Evolutionary conservation across 441 rosid species (phyloP).

Genomic region (Populus hybrid): DNA sequence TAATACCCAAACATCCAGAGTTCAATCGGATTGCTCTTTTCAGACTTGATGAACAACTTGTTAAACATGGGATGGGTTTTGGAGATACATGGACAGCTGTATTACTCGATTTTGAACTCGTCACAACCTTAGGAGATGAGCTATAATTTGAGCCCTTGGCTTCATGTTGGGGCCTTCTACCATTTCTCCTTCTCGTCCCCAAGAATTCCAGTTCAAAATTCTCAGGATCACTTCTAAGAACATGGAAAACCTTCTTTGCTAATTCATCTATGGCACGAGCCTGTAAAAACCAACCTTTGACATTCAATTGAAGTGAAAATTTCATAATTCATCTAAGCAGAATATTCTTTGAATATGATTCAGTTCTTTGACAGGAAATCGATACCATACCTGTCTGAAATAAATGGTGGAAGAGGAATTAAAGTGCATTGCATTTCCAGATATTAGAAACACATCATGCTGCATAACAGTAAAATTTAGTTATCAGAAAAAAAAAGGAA

Average conservation of each 20-base stretch:
- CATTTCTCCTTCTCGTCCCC: constrained; percentile 38
- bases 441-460: constrained; percentile 54
- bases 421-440: constrained; percentile 60
- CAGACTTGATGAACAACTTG: constrained; percentile 22
- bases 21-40: constrained; percentile 18
- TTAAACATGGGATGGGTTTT: constrained; percentile 13
- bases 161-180: constrained; percentile 26
- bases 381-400: constrained; percentile 49
- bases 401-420: constrained; percentile 51
- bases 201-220: constrained; percentile 44
- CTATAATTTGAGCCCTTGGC: constrained; percentile 10
- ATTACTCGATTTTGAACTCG: constrained; percentile 19
- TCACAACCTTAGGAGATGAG: constrained; percentile 25
- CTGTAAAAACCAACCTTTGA: constrained; percentile 29
- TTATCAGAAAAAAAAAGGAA: not conserved
- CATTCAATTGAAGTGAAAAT: constrained; percentile 15
- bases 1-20: constrained; percentile 5
- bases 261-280: constrained; percentile 62
- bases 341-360: constrained; percentile 8
- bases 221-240: constrained; percentile 45
- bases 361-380: constrained; percentile 5
- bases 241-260: constrained; percentile 51
- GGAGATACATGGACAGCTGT: constrained; percentile 15
- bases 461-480: constrained; percentile 27
- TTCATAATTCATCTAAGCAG: not conserved